Conservation (phyloP, 1,139 yeast species). For the Debaryomycetaceae sp. region DNA sequence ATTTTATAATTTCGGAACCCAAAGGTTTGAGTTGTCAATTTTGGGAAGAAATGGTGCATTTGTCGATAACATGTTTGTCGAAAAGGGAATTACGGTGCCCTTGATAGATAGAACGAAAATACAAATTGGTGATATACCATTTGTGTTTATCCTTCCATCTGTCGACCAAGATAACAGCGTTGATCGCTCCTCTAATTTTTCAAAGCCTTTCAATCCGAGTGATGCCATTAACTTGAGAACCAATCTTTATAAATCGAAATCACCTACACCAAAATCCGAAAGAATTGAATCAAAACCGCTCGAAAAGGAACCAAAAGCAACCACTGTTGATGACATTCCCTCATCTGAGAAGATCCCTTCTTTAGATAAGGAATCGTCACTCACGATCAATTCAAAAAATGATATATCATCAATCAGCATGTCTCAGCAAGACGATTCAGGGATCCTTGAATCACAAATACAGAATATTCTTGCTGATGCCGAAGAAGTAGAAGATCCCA, state of each 20-base stretch:
- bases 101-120: slow-evolving; percentile 76
- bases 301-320: neutral
- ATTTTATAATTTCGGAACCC: slow-evolving; percentile 92
- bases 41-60: slow-evolving; percentile 95
- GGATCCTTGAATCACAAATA: slow-evolving; percentile 1
- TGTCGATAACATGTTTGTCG: slow-evolving; percentile 85
- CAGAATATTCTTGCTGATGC: slow-evolving; percentile 14
- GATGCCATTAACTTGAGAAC: slow-evolving; percentile 54
- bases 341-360: neutral
- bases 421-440: neutral
- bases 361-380: too few relatives aligned
- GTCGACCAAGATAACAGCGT: slow-evolving; percentile 30
- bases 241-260: slow-evolving; percentile 32
- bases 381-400: too few relatives aligned
- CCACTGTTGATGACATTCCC: neutral
- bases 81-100: slow-evolving; percentile 86
- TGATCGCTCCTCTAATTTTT: slow-evolving; percentile 12
- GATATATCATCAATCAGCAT: neutral
- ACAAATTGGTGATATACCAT: slow-evolving; percentile 90
- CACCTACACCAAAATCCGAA: slow-evolving; percentile 18
- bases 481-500: slow-evolving; percentile 35
- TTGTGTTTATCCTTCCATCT: slow-evolving; percentile 77
- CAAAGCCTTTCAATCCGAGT: slow-evolving; percentile 48
- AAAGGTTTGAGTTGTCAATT: slow-evolving; percentile 83
- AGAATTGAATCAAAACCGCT: neutral